These are phyloP conservation scores for Spinacia oleracea DNA, from an alignment of 179 eudicot genomes.

Conservation along the genomic window DNA sequence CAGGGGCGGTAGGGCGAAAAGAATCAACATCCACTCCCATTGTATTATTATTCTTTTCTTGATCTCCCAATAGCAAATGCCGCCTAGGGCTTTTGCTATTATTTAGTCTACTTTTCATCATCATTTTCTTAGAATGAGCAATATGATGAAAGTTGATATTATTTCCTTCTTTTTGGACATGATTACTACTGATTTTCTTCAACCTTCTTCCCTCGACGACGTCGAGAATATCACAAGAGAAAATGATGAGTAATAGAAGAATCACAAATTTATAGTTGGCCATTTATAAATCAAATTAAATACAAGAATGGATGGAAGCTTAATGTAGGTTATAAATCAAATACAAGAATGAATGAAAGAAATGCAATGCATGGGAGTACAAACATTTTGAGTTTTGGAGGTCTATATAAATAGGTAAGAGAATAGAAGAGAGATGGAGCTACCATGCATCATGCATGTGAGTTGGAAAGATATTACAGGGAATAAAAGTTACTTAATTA, in stretches of 20 bases:
- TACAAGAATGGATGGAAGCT: not conserved
- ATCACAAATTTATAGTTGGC: not conserved
- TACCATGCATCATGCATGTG: constrained; percentile 18
- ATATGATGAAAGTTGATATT: too few species aligned
- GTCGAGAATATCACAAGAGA: constrained; percentile 7
- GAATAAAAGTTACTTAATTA: not conserved
- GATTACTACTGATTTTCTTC: not conserved
- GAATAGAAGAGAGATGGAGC: not conserved
- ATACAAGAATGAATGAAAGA: not conserved
- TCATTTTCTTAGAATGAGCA: not conserved
- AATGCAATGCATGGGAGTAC: constrained; percentile 2
- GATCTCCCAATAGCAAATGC: not conserved
- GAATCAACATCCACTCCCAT: constrained; percentile 8
- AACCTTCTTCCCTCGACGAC: constrained; percentile 25
- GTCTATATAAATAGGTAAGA: not conserved
- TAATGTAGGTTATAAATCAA: not conserved
- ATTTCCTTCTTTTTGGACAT: not conserved
- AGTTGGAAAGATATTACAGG: not conserved
- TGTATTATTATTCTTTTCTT: not conserved
- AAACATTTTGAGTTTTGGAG: not conserved
- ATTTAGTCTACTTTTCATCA: not conserved
- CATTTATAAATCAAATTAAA: too few species aligned
- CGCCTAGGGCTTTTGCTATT: not conserved
- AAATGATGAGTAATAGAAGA: constrained; percentile 9
- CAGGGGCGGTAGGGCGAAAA: constrained; percentile 25